Evolutionary conservation across 75 land plant species (phyloP), one percentile per base, ranked within the genome.

Genomic region (Picea glauca): DNA sequence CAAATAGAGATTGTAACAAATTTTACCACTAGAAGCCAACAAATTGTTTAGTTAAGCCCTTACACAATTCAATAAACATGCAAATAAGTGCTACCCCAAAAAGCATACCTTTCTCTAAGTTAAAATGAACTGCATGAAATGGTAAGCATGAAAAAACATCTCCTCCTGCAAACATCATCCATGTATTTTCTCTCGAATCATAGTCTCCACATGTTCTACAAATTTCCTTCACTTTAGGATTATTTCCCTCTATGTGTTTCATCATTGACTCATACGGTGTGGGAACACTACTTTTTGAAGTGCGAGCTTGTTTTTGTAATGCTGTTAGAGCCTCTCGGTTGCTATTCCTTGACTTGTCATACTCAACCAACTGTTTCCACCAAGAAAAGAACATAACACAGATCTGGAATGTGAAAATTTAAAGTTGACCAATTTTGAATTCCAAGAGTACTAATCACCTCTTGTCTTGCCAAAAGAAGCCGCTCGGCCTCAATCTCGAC

Each of bases 291-390:
- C 90, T 87, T 72, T 91, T 93, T 23, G 99, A 90, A 23, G 99
- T 96, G 32, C 83, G 72, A 59, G 99, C 98, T 80, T 85, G 83
- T 84, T 80, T 92, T 50, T 98, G 83, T 43, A 96, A 66, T 17
- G 98, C 98, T 13, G 99, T 94, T 1, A 96, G 84, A 20, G 99
- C 99, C 80, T 96, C 99, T 58, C 99, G 84, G 60, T 94, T 92
- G 32, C 93, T 91, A 83, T 96, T 94, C 75, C 98, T 83, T 11
- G 89, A 66, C 77, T 73, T 96, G 78, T 96, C 98, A 79, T 78
- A 85, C 58, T 94, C 95, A 74, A 96, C 95, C 56, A 94, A 66
- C 97, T 94, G 84, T 62, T 50, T 54, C 54, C 31, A 62, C 31
- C 32, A 78, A 21, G n/a, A 46, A 12, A 60, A 23, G 4, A 83